Evolutionary conservation across 805 yeast genomes (phyloP).

Genomic region (Wickerhamomyces queroliae): DNA sequence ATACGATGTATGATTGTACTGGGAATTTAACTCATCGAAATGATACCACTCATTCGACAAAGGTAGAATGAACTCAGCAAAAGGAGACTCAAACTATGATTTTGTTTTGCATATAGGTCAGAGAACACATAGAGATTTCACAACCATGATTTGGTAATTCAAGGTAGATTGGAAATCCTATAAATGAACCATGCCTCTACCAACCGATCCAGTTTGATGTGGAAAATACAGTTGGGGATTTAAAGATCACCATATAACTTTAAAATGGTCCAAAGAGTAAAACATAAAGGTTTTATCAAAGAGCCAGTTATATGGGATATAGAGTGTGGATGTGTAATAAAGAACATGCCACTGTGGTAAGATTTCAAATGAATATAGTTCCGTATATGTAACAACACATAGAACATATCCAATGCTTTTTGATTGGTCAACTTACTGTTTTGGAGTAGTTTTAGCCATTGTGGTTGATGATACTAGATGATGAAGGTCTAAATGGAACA

Average conservation of each 20-base stretch:
- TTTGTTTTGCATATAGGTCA: constrained; percentile 17
- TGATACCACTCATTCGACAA: constrained; percentile 26
- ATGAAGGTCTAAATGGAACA: not conserved
- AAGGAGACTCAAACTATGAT: not conserved
- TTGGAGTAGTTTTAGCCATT: constrained; percentile 26
- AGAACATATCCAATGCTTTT: not conserved
- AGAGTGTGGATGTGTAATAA: too few relatives aligned
- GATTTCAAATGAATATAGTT: too few relatives aligned
- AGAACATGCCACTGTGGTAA: too few relatives aligned
- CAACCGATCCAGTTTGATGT: constrained; percentile 6
- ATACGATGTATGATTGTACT: too few relatives aligned
- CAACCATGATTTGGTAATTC: constrained; percentile 14
- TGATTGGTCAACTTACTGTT: constrained; percentile 19
- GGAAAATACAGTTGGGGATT: not conserved
- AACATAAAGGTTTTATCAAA: not conserved
- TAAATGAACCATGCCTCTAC: constrained; percentile 23
- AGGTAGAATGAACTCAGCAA: not conserved
- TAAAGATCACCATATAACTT: not conserved
- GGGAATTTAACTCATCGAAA: constrained; percentile 19
- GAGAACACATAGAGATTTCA: constrained; percentile 20
- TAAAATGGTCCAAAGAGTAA: not conserved
- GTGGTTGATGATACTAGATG: constrained; percentile 3
- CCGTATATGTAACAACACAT: not conserved
- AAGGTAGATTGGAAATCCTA: constrained; percentile 9
- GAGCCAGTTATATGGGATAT: too few relatives aligned